Evolutionary conservation across 768 basidiomycete species (phyloP).

Genomic region (Tricholoma saponaceum): DNA sequence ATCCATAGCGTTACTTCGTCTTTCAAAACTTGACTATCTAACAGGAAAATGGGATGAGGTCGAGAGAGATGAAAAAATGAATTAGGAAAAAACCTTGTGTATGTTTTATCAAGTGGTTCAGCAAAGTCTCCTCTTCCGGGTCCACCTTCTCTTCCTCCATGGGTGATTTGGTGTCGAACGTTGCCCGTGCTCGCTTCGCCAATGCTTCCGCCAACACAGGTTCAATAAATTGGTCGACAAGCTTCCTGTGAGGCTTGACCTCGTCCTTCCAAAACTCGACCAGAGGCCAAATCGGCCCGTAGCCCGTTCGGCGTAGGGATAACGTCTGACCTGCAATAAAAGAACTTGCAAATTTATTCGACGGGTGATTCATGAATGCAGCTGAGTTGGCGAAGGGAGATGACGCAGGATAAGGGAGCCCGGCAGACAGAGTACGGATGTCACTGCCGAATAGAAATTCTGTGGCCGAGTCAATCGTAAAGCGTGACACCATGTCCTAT

Average conservation of each 20-base stretch:
- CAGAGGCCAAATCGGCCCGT: conserved; percentile 44
- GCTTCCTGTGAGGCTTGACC: conserved; percentile 38
- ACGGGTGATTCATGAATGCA: conserved; percentile 27
- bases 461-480: conserved; percentile 62
- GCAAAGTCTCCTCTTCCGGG: conserved; percentile 31
- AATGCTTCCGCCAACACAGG: conserved; percentile 49
- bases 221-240: conserved; percentile 48
- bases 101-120: conserved; percentile 50
- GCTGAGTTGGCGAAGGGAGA: conserved; percentile 24
- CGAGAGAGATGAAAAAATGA: background rate
- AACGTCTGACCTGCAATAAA: conserved; percentile 44
- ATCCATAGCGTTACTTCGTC: conserved; percentile 13
- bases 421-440: conserved; percentile 45
- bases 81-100: conserved; percentile 38
- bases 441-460: conserved; percentile 56
- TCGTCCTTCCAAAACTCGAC: conserved; percentile 49
- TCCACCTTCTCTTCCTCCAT: conserved; percentile 8
- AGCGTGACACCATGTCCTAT: conserved; percentile 41
- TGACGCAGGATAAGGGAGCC: conserved; percentile 43
- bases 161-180: background rate
- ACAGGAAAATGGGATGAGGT: background rate
- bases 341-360: conserved; percentile 42
- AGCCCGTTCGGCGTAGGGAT: conserved; percentile 26
- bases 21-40: conserved; percentile 17
- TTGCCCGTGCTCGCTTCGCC: conserved; percentile 18